Evolutionary conservation across 768 basidiomycete species (phyloP).

Genomic region (Gyrodon lividus): DNA sequence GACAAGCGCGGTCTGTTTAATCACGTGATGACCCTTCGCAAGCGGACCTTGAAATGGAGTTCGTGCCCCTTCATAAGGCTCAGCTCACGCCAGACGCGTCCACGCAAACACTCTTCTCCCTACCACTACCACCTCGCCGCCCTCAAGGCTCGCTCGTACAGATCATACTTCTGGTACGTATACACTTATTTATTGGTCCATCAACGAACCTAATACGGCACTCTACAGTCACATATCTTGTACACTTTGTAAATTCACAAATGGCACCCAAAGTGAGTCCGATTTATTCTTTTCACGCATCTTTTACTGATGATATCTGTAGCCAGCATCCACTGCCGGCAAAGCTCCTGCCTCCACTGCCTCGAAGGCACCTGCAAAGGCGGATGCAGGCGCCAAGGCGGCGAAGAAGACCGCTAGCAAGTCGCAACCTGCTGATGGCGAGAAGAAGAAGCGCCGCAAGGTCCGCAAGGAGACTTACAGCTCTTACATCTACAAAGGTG

Average conservation of each 20-base stretch:
- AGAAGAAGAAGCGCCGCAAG: conserved; percentile 83
- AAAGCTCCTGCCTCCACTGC: conserved; percentile 51
- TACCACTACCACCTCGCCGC: conserved; percentile 29
- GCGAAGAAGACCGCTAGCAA: conserved; percentile 65
- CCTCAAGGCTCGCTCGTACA: conserved; percentile 16
- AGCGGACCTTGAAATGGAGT: conserved; percentile 35
- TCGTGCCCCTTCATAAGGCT: conserved; percentile 35
- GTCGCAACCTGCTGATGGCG: conserved; percentile 51
- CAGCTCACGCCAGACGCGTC: conserved; percentile 28
- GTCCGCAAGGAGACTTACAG: conserved; percentile 80
- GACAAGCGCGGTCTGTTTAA: conserved; percentile 37
- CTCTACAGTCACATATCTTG: conserved; percentile 28
- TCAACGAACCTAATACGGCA: conserved; percentile 12
- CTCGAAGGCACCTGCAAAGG: conserved; percentile 56
- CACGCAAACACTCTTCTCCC: conserved; percentile 24
- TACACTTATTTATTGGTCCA: neutral
- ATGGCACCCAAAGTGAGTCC: conserved; percentile 39
- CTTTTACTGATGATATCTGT: conserved; percentile 9
- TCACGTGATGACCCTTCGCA: conserved; percentile 29
- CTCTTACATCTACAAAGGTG: conserved; percentile 84
- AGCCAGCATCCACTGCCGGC: conserved; percentile 43
- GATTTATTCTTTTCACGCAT: conserved; percentile 5
- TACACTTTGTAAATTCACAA: conserved; percentile 32
- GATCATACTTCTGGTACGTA: conserved; percentile 25
- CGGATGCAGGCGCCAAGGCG: conserved; percentile 45